Evolutionary conservation across 176 grass and related monocot genomes (phyloP).

Genomic region (Miscanthus lutarioriparius): DNA sequence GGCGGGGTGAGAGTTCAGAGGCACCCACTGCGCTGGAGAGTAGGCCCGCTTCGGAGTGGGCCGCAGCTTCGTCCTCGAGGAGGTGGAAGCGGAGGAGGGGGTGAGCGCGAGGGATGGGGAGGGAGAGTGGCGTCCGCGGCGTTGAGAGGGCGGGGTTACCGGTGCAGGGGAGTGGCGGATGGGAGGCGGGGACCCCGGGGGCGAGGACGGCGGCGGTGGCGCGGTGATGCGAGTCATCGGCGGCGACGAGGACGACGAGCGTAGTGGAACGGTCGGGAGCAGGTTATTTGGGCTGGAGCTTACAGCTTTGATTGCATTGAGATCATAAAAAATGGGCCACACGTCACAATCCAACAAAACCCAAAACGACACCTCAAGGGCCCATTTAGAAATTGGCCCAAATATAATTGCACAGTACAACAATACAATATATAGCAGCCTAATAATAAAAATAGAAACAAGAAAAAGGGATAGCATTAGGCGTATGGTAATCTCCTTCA

Average conservation of each 20-base stretch:
- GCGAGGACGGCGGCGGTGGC: conserved; percentile 58
- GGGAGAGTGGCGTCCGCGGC: conserved; percentile 36
- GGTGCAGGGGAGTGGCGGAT: conserved; percentile 21
- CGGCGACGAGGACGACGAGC: conserved; percentile 14
- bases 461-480: too few species aligned
- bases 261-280: neutral
- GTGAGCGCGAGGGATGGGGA: conserved; percentile 54
- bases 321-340: neutral
- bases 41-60: conserved; percentile 46
- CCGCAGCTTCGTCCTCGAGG: conserved; percentile 45
- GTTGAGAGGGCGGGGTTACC: conserved; percentile 31
- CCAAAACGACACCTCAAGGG: too few species aligned
- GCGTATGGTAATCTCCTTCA: neutral
- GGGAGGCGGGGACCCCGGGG: conserved; percentile 56
- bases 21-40: conserved; percentile 55
- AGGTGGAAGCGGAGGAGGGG: conserved; percentile 35
- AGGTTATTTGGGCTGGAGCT: neutral
- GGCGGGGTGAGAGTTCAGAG: conserved; percentile 39
- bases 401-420: neutral
- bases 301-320: neutral
- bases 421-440: too few species aligned
- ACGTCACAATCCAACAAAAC: neutral
- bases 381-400: neutral
- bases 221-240: conserved; percentile 74
- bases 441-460: neutral